Evolutionary conservation across 2,329 filamentous ascomycete species (phyloP).

Genomic region (Aspergillus terreus): DNA sequence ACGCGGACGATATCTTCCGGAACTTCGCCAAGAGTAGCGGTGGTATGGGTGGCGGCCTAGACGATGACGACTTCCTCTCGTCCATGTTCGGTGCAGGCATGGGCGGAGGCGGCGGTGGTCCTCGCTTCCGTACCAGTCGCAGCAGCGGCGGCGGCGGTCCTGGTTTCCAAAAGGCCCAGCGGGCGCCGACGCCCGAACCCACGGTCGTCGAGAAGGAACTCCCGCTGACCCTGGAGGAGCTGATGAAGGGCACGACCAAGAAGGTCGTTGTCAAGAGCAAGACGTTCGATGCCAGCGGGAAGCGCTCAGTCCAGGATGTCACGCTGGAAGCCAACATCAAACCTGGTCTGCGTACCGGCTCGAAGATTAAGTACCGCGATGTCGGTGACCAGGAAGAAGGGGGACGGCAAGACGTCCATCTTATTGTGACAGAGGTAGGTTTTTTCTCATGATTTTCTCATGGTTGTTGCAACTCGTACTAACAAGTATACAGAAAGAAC

Average conservation of each 20-base stretch:
- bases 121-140: constrained; percentile 28
- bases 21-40: constrained; percentile 68
- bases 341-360: constrained; percentile 89
- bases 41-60: constrained; percentile 49
- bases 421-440: constrained; percentile 88
- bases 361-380: constrained; percentile 96
- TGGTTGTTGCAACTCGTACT: constrained; percentile 23
- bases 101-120: constrained; percentile 34
- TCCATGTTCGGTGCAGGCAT: constrained; percentile 42
- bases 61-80: constrained; percentile 57
- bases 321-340: constrained; percentile 95
- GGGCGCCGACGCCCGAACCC: constrained; percentile 68
- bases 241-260: constrained; percentile 84
- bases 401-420: constrained; percentile 90
- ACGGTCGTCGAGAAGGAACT: constrained; percentile 85
- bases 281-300: constrained; percentile 79
- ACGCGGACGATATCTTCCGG: constrained; percentile 78
- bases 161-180: constrained; percentile 25
- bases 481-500: constrained; percentile 67
- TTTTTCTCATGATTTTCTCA: not conserved
- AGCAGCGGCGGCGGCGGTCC: constrained; percentile 12
- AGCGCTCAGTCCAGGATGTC: constrained; percentile 81
- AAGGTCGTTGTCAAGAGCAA: constrained; percentile 99
- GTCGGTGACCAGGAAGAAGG: constrained; percentile 98
- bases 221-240: constrained; percentile 77